Evolutionary conservation across 2,329 filamentous ascomycete genomes (phyloP), one percentile per base, ranked within the genome.

Genomic region (Claviceps cyperi): DNA sequence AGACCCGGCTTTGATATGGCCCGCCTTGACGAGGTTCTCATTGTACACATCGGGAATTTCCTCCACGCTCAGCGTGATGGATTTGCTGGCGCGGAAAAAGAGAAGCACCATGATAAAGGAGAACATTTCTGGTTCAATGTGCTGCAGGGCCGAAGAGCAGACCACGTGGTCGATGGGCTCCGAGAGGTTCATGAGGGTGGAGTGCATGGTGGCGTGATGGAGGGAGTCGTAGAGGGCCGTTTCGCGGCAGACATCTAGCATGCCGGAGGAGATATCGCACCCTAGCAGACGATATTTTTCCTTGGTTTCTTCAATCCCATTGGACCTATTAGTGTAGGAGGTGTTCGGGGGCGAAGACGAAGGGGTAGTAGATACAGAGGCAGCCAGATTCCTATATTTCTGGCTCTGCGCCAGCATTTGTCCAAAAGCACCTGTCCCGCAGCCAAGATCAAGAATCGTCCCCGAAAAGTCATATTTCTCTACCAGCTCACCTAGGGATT

Each of bases 11-110:
- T 9, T 11, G 2, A 22, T 3, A 32, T 4, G 2, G 4, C 46
- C 46, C 3, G 1, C 3, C 32, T 35, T 14, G 14, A 15, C 7
- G 1, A 48, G 15, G 2, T n/a, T 35, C 8, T n/a, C 19, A 9
- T 48, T 48, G 37, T 40, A 48, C 5, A 2, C n/a, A 8, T 43
- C 39, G 8, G 47, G 17, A 11, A 43, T 43, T 19, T 43, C 47
- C 5, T 48, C 47, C 13, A 48, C 22, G n/a, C 17, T 43, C n/a
- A 48, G n/a, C 19, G 47, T 48, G 47, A 48, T 48, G 19, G 47
- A 48, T 2, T 35, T 48, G 22, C 43, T n/a, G 7, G 39, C 47
- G 19, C 11, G 13, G 5, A 43, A 8, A 32, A 48, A 48, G 28
- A 32, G 11, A 4, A 43, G 39, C 15, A 9, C 38, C 15, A 37